phyloP scores from a whole-genome alignment of 2,329 filamentous ascomycete species.

The Epichloe scottii region DNA sequence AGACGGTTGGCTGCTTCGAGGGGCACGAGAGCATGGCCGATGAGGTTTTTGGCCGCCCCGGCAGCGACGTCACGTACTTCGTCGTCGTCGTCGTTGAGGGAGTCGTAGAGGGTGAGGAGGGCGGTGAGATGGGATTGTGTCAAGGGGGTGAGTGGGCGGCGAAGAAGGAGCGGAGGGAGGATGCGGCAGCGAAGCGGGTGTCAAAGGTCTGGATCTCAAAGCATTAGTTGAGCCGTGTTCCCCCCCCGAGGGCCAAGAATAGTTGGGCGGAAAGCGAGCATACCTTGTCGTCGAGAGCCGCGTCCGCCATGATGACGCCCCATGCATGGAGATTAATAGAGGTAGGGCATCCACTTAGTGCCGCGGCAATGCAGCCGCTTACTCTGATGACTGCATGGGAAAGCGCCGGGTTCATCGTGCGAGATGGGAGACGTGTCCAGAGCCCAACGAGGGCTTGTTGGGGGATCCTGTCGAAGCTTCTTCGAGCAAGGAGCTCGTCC shows the following conservation, averaged over 20 bases:
- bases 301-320: constrained; percentile 37
- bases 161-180: constrained; percentile 42
- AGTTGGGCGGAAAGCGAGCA: not conserved
- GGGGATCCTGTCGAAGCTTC: constrained; percentile 18
- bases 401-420: constrained; percentile 33
- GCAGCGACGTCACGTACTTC: constrained; percentile 63
- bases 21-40: constrained; percentile 32
- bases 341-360: constrained; percentile 13
- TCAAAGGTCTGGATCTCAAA: constrained; percentile 43
- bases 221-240: not conserved
- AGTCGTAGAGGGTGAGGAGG: constrained; percentile 58
- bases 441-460: constrained; percentile 22
- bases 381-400: constrained; percentile 35
- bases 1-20: constrained; percentile 35
- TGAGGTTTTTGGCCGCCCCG: constrained; percentile 31
- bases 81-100: constrained; percentile 82
- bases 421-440: constrained; percentile 27
- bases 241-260: not conserved
- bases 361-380: constrained; percentile 32
- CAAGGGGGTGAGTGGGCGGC: constrained; percentile 10
- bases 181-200: constrained; percentile 46
- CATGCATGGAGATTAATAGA: constrained; percentile 23
- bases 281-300: constrained; percentile 36
- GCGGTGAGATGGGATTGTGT: constrained; percentile 35
- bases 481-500: constrained; percentile 24